Evolutionary conservation across 805 yeast species (phyloP), one percentile per base, ranked within the genome.

Genomic region (Saturnispora mendoncae): DNA sequence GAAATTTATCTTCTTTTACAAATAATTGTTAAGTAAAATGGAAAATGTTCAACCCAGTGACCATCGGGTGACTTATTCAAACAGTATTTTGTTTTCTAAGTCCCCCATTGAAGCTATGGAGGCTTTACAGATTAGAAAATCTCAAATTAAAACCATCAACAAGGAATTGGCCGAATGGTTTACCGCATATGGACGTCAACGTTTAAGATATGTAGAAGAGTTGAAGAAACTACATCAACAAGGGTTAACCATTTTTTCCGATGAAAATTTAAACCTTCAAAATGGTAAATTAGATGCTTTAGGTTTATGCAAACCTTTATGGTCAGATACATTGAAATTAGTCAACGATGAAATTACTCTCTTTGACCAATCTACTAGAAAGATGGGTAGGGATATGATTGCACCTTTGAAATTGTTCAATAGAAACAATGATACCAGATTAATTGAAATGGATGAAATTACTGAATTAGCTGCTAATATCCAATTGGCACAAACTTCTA

Each of bases 141-240:
- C 69, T 26, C 74, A 72, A 49, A 75, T 78, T 35, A 71, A 72
- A 51, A 52, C 67, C 34, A 61, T 78, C 38, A 80, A 80, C 52
- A 72, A 71, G 43, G 78, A 74, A 38, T 67, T 84, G 47, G 76
- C 83, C 29, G 68, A 66, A 32, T 72, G 84, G 69, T 66, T 83
- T 42, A 69, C 72, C 30, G 76, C 72, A 20, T 65, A 77, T 42
- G 66, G 74, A 31, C 63, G 71, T 25, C 58, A 74, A 25, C 69
- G 68, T 51, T 66, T 66, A 38, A 56, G 51, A 33, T 76, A 77
- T 51, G 68, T 71, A 10, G 64, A 64, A 27, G 74, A 71, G 49
- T 62, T 77, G 48, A 68, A 68, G 52, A 61, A 47, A 46, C 50
- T 56, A 45, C 62, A 49, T 48, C 58, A 42, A 47, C 64, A 27